Conservation (phyloP, 495 filamentous ascomycete genomes). For the Amniculicola lignicola region DNA sequence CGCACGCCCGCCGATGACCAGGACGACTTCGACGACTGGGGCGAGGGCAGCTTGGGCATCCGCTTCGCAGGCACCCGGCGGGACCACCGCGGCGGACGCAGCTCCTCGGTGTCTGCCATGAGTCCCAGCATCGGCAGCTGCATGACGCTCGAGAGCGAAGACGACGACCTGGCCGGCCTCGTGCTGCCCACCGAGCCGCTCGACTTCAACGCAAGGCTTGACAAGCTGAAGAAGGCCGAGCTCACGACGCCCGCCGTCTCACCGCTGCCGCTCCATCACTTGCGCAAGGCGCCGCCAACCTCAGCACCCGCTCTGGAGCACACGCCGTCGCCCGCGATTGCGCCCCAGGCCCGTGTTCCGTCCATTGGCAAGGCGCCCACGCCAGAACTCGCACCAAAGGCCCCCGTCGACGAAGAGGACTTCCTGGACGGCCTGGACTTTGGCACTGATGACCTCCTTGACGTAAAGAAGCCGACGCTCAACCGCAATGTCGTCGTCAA, state of each 20-base stretch:
- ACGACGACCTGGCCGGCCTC: constrained; percentile 83
- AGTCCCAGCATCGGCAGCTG: constrained; percentile 90
- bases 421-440: constrained; percentile 86
- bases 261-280: constrained; percentile 17
- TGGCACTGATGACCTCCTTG: constrained; percentile 76
- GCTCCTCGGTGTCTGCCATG: constrained; percentile 81
- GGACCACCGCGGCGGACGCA: constrained; percentile 70
- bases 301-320: constrained; percentile 18
- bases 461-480: constrained; percentile 73
- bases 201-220: constrained; percentile 71
- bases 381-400: constrained; percentile 36
- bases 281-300: constrained; percentile 26
- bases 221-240: constrained; percentile 53
- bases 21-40: constrained; percentile 89
- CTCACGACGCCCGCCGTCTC: constrained; percentile 24
- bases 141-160: constrained; percentile 88
- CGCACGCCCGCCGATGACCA: constrained; percentile 49
- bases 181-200: constrained; percentile 78
- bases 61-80: constrained; percentile 79
- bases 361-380: not conserved
- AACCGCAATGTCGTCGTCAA: constrained; percentile 93
- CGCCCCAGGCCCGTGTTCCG: not conserved
- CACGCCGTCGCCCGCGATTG: constrained; percentile 1
- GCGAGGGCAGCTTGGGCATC: constrained; percentile 86
- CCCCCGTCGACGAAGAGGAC: constrained; percentile 62